A percentile compares a stretch with the other conserved stretches of the same genome.
Evolutionary conservation across 805 yeast genomes (phyloP).

Genomic region (Candida gorgasii): DNA sequence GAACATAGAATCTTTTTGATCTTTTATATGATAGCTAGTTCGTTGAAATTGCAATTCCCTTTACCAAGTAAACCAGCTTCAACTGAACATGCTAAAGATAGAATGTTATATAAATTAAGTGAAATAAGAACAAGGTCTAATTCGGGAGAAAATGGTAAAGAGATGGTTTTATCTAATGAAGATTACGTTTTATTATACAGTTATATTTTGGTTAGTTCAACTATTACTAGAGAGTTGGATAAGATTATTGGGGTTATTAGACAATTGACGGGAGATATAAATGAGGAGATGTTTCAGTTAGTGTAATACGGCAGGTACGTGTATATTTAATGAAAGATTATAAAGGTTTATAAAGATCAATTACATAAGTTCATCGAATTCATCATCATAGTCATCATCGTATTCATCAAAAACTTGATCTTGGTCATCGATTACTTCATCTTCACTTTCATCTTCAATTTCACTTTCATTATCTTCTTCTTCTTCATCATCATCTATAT

Average conservation of each 20-base stretch:
- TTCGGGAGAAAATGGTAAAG: constrained; percentile 9
- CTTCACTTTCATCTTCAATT: constrained; percentile 17
- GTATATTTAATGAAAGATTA: background rate
- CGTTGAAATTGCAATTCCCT: constrained; percentile 74
- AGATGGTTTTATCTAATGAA: constrained; percentile 51
- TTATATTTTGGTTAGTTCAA: constrained; percentile 68
- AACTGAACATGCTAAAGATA: constrained; percentile 69
- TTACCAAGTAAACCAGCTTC: constrained; percentile 77
- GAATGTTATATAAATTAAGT: constrained; percentile 64
- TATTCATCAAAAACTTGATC: constrained; percentile 45
- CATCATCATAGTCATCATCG: constrained; percentile 30
- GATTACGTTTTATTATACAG: constrained; percentile 79
- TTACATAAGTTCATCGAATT: constrained; percentile 33
- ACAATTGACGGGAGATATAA: constrained; percentile 63
- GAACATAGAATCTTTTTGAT: constrained; percentile 72
- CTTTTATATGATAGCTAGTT: constrained; percentile 77
- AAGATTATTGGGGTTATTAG: constrained; percentile 55
- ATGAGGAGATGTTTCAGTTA: constrained; percentile 59
- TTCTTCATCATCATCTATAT: constrained; percentile 17
- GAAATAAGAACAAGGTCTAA: constrained; percentile 44
- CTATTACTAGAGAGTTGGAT: constrained; percentile 65
- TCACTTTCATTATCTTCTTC: constrained; percentile 14
- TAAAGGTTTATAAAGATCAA: too few species aligned
- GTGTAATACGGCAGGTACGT: constrained; percentile 21
- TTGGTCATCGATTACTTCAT: constrained; percentile 35